Base-by-base conservation (phyloP, 2,329 filamentous ascomycete species). In the Fusarium liriodendri region DNA sequence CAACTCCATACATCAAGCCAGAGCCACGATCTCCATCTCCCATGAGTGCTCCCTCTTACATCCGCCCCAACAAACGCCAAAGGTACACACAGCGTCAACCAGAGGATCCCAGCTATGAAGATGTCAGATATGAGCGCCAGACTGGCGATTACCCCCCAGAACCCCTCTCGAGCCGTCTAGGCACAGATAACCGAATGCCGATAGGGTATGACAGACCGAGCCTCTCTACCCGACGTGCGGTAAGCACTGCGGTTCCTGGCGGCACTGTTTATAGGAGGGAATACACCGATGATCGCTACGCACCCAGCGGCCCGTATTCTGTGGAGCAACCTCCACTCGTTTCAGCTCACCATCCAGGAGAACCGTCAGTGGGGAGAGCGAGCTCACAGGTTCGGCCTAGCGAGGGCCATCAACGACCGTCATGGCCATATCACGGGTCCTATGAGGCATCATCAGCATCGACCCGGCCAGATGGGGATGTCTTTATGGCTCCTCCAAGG, bases 1-100 rank as follows among this genome's bases (percentile, higher is more conserved):
- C 80, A 40, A 86, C 85, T 37, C 88, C 89, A 11, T 86, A 87
- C 72, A 91, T 93, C 76, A 93, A 93, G 77, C 83, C 87, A 27
- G 91, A 93, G 78, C 91, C 91, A n/a, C 86, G 85, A 57, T 93
- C 91, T 2, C 88, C 89, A 2, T 92, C 90, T 8, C 90, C 90
- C 10, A 80, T 91, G 60, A 83, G 83, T 69, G 86, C 86, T 20
- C 86, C 86, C 22, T 84, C 87, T n/a, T 85, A 87, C 69, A 80
- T 85, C 35, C 86, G 89, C 58, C 88, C 90, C 11, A 84, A 83
- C 74, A 92, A 92, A 79, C 87, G 90, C 60, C 86, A 87, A 76
- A 86, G 87, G 71, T 85, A 89, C 54, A 80, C 82, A 32, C 81
- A 84, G 52, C 84, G 83, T 58, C 85, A 85, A 66, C 82, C 70